Conservation (phyloP, 2,329 filamentous ascomycete species). For the Colletotrichum paranaense region DNA sequence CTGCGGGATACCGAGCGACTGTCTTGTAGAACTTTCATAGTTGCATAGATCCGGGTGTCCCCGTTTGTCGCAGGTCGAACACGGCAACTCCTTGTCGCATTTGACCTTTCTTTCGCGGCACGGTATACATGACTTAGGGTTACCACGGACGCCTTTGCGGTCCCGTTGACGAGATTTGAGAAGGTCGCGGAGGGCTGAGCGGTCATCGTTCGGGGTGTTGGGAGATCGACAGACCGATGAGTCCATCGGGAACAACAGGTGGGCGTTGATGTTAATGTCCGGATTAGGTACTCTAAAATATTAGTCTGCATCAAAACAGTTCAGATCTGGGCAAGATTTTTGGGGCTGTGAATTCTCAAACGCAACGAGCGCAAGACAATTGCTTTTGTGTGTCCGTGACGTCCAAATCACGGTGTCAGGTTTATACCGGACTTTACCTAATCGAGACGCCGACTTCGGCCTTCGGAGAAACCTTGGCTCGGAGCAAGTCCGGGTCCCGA, state of each 20-base stretch:
- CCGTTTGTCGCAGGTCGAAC: not conserved
- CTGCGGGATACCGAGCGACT: not conserved
- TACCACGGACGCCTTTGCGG: not conserved
- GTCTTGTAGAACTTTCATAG: not conserved
- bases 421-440: not conserved
- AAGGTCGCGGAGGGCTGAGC: not conserved
- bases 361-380: not conserved
- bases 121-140: not conserved
- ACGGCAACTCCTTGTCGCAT: not conserved
- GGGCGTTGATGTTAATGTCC: not conserved
- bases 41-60: not conserved
- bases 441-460: not conserved
- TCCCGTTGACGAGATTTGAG: not conserved
- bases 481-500: not conserved
- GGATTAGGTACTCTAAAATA: too few species aligned
- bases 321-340: too few species aligned
- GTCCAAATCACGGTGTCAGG: not conserved
- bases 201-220: not conserved
- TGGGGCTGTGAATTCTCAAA: too few species aligned
- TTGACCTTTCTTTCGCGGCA: not conserved
- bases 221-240: not conserved
- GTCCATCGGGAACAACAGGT: not conserved
- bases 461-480: not conserved
- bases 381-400: not conserved
- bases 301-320: too few species aligned